Evolutionary conservation across 2,329 filamentous ascomycete species (phyloP).

Genomic region (Hypomyces perniciosus): DNA sequence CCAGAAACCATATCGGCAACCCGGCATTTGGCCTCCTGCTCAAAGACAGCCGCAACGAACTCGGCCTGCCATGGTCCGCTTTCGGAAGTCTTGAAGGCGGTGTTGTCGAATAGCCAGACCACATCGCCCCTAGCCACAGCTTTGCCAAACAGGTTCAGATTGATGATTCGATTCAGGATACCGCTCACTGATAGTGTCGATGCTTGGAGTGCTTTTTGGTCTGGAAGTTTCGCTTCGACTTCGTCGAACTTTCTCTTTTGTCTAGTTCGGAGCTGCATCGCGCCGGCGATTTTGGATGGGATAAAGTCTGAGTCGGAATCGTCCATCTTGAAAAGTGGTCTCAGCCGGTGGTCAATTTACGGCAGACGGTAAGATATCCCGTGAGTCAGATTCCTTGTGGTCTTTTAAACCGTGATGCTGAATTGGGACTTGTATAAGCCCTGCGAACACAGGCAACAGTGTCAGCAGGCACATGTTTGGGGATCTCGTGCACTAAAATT

Average conservation of each 20-base stretch:
- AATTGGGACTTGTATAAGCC: background rate
- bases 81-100: conserved; percentile 57
- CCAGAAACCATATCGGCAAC: conserved; percentile 63
- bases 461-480: conserved; percentile 5
- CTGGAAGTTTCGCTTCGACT: conserved; percentile 42
- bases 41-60: conserved; percentile 77
- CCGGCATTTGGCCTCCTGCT: conserved; percentile 60
- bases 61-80: conserved; percentile 67
- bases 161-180: conserved; percentile 45
- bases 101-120: conserved; percentile 89
- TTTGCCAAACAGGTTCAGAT: conserved; percentile 52
- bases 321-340: conserved; percentile 19
- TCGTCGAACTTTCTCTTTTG: conserved; percentile 43
- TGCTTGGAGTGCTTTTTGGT: conserved; percentile 24
- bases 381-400: background rate
- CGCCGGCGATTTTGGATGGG: conserved; percentile 27
- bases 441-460: background rate
- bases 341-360: background rate
- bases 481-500: conserved; percentile 19
- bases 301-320: conserved; percentile 18
- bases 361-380: background rate
- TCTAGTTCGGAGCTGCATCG: conserved; percentile 47
- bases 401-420: background rate
- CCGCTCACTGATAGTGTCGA: conserved; percentile 21
- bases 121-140: conserved; percentile 59